Conservation (phyloP, 2,329 filamentous ascomycete species). For the Furcasterigmium sp. region DNA sequence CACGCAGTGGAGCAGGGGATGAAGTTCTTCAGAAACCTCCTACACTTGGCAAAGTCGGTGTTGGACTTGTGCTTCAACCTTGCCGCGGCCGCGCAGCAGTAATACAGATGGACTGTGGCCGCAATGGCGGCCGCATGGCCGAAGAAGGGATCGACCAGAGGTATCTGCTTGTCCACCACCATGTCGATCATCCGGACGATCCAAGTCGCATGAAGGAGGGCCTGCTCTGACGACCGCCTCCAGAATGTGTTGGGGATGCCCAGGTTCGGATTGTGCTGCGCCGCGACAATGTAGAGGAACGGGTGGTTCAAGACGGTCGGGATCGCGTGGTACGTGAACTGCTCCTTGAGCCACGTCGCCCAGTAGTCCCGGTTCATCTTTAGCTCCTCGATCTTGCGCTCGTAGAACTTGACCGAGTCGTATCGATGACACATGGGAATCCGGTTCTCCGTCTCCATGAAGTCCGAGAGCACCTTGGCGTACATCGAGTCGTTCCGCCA, state of each 20-base stretch:
- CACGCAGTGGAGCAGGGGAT: conserved; percentile 41
- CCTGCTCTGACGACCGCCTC: conserved; percentile 44
- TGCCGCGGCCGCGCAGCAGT: conserved; percentile 43
- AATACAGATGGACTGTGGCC: conserved; percentile 48
- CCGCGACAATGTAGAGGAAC: conserved; percentile 46
- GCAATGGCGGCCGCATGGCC: conserved; percentile 46
- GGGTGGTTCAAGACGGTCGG: conserved; percentile 47
- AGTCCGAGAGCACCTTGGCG: conserved; percentile 41
- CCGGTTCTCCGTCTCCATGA: conserved; percentile 44
- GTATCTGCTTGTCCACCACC: conserved; percentile 43
- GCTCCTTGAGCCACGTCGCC: conserved; percentile 46
- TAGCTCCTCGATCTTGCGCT: conserved; percentile 40
- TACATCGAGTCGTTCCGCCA: conserved; percentile 49
- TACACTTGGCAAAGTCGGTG: conserved; percentile 45
- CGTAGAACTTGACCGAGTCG: conserved; percentile 46
- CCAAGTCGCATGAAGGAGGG: conserved; percentile 47
- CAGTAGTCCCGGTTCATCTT: conserved; percentile 40
- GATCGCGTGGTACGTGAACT: conserved; percentile 48
- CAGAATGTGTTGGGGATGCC: conserved; percentile 50
- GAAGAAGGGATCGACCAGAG: conserved; percentile 45
- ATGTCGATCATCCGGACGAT: conserved; percentile 49
- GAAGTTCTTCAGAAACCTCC: conserved; percentile 42
- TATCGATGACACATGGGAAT: conserved; percentile 46
- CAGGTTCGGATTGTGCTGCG: conserved; percentile 45
- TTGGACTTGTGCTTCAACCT: conserved; percentile 46